phyloP scores from a whole-genome alignment of 202 grass and related monocot genomes.

The Brachypodium distachyon region DNA sequence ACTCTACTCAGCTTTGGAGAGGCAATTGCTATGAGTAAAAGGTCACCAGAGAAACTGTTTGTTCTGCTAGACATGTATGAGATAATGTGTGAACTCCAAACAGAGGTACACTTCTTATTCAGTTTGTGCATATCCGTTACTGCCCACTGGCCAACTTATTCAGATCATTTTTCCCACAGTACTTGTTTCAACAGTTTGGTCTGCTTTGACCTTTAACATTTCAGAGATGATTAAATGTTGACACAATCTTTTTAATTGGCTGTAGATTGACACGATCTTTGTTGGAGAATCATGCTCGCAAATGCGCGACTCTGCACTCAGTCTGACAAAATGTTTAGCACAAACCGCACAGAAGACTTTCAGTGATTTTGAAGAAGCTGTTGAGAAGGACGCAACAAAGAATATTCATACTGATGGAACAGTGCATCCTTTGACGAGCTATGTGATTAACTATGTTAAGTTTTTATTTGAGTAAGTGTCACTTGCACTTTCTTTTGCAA shows the following conservation, averaged over 20 bases:
- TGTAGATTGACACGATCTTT: slow-evolving; percentile 88
- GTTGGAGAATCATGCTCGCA: slow-evolving; percentile 65
- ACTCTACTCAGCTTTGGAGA: slow-evolving; percentile 95
- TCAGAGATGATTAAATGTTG: not conserved
- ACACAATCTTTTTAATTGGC: slow-evolving; percentile 18
- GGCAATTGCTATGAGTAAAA: slow-evolving; percentile 95
- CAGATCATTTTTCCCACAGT: not conserved
- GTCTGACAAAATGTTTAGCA: slow-evolving; percentile 73
- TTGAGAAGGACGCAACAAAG: slow-evolving; percentile 95
- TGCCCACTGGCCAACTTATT: not conserved
- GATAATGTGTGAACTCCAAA: slow-evolving; percentile 96
- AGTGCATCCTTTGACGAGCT: slow-evolving; percentile 93
- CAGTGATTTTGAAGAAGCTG: slow-evolving; percentile 91
- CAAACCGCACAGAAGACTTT: slow-evolving; percentile 91
- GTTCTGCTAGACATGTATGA: slow-evolving; percentile 98
- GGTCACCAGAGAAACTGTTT: slow-evolving; percentile 92
- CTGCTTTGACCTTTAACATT: not conserved
- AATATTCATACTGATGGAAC: slow-evolving; percentile 90
- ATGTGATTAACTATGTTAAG: slow-evolving; percentile 97
- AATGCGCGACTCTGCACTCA: slow-evolving; percentile 64
- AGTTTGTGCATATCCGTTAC: not conserved
- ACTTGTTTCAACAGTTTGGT: not conserved
- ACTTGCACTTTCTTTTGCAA: not conserved
- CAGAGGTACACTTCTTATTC: slow-evolving; percentile 49
- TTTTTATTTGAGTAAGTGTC: slow-evolving; percentile 94